Evolutionary conservation across 169 alveolate species (phyloP), one percentile per base, ranked within the genome.

Genomic region (Hepatocystis sp.): DNA sequence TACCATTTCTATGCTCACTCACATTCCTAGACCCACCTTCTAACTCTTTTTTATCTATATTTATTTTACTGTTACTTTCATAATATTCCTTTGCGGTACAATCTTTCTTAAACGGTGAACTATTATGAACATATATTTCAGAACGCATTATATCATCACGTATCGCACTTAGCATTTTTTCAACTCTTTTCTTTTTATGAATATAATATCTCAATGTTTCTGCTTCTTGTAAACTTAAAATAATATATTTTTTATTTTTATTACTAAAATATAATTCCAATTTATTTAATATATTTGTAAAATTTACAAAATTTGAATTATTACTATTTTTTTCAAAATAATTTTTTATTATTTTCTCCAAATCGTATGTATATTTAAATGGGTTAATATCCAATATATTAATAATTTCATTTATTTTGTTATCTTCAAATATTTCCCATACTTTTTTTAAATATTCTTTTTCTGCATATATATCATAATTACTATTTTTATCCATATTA

Each of bases 171-270:
- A n/a, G n/a, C 11, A 76, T 40, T 19, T 61, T 78, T 42, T 81
- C 60, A 60, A 25, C 51, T 13, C 30, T 28, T 17, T 36, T 61
- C 44, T 10, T 49, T 44, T 63, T 81, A 49, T 81, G 89, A 21
- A 81, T 63, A 44, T 63, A 51, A 63, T 81, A 81, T 39, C 89
- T 65, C 60, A 81, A 63, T 2, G 89, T 81, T 39, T 81, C 89
- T 30, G 89, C 89, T 36, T 81, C 89, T 28, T 81, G 89, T 60
- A 81, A 49, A n/a, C 67, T 81, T 11, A 81, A 36, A 44, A 81
- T 63, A 32, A 81, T 60, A 47, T 81, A 81, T 44, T 81, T 81
- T 52, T 81, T 81, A 34, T 81, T 81, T 61, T 25, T 63, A 42
- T 42, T 64, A 47, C 89, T 63, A 64, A 81, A 81, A 56, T 81